These are phyloP conservation scores for Leccinellum rugosiceps DNA, from an alignment of 768 basidiomycete genomes.

Conservation along the genomic window DNA sequence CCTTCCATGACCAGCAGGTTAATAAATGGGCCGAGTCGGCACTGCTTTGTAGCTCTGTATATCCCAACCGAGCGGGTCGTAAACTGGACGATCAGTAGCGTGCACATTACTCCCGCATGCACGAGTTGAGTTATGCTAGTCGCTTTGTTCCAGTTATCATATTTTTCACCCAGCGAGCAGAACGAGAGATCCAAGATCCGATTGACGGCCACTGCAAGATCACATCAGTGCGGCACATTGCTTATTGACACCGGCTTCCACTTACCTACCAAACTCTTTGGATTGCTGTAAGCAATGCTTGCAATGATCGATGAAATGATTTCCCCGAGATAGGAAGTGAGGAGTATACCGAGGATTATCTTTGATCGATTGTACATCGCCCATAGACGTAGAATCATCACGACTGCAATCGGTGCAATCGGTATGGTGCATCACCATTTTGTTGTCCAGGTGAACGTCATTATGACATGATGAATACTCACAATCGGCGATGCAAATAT, in stretches of 20 bases:
- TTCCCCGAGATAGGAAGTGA: conserved; percentile 3
- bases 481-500: conserved; percentile 7
- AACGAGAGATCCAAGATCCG: too few species aligned
- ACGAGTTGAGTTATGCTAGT: too few species aligned
- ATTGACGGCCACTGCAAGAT: background rate
- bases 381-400: conserved; percentile 17
- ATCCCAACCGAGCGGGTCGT: too few species aligned
- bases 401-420: conserved; percentile 1
- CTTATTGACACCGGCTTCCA: too few species aligned
- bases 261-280: background rate
- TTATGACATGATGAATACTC: background rate
- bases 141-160: too few species aligned
- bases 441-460: background rate
- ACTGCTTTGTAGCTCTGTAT: too few species aligned
- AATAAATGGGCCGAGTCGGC: too few species aligned
- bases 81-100: too few species aligned
- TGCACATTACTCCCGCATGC: too few species aligned
- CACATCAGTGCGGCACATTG: background rate
- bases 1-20: too few species aligned
- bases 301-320: background rate
- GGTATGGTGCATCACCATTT: background rate
- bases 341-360: conserved; percentile 6
- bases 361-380: conserved; percentile 8
- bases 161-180: too few species aligned
- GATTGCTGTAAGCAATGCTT: background rate